These are phyloP conservation scores for Leishmania tropica DNA, from an alignment of 208 protist genomes.

Conservation along the genomic window DNA sequence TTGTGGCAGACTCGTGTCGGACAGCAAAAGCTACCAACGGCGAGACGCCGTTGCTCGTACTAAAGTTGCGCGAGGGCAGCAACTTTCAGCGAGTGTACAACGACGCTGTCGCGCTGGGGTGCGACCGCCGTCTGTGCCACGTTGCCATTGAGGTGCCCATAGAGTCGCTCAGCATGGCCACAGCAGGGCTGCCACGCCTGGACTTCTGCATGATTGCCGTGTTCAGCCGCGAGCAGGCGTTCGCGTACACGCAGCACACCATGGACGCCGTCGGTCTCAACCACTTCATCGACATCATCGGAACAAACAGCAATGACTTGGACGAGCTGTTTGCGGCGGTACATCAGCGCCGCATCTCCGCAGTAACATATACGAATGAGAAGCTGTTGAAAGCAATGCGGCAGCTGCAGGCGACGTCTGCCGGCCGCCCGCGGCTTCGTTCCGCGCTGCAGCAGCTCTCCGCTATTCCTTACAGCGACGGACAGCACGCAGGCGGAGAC, in stretches of 20 bases:
- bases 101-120: conserved; percentile 68
- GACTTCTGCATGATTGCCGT: conserved; percentile 65
- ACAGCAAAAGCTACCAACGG: conserved; percentile 45
- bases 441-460: conserved; percentile 53
- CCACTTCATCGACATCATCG: conserved; percentile 64
- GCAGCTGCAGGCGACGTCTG: conserved; percentile 55
- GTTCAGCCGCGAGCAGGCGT: conserved; percentile 56
- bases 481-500: conserved; percentile 44
- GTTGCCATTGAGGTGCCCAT: conserved; percentile 70
- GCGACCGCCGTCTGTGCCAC: conserved; percentile 64
- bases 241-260: conserved; percentile 64
- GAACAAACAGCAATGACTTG: conserved; percentile 75
- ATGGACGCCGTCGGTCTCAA: conserved; percentile 61
- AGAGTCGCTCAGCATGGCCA: conserved; percentile 61
- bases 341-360: conserved; percentile 47
- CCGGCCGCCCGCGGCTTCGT: conserved; percentile 45
- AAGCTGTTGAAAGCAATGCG: conserved; percentile 77
- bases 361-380: conserved; percentile 58
- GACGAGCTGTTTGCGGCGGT: conserved; percentile 75
- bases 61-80: conserved; percentile 67
- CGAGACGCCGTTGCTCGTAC: conserved; percentile 59
- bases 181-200: conserved; percentile 51
- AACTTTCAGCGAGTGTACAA: conserved; percentile 65
- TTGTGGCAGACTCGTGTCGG: conserved; percentile 47
- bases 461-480: conserved; percentile 49